Evolutionary conservation across 2,329 filamentous ascomycete species (phyloP).

Genomic region (Penicillium sp.): DNA sequence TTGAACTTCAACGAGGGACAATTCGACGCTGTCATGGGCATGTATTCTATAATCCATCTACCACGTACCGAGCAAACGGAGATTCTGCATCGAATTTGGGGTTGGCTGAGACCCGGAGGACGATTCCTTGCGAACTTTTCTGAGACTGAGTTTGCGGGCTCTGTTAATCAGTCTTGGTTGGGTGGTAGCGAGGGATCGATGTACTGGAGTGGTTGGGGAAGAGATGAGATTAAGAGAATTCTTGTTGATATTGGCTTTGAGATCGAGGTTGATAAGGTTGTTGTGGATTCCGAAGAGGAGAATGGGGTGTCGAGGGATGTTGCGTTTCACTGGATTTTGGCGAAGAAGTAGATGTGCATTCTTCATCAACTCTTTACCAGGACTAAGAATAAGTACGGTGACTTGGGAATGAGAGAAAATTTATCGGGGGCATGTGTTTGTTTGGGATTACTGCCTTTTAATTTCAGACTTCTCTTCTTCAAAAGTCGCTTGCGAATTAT

Average conservation of each 20-base stretch:
- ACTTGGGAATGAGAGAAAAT: too few relatives aligned
- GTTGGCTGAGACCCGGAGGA: slow-evolving; percentile 59
- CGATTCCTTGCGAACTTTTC: slow-evolving; percentile 55
- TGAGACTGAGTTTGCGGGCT: slow-evolving; percentile 24
- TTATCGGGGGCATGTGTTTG: too few relatives aligned
- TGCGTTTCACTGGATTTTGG: slow-evolving; percentile 26
- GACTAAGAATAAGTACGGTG: too few relatives aligned
- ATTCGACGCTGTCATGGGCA: slow-evolving; percentile 56
- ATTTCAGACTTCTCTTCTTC: too few relatives aligned
- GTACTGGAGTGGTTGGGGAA: slow-evolving; percentile 49
- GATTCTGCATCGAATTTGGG: slow-evolving; percentile 50
- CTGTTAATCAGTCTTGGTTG: slow-evolving; percentile 35
- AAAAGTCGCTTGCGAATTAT: too few relatives aligned
- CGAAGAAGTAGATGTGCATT: slow-evolving; percentile 9
- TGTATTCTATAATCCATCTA: slow-evolving; percentile 62
- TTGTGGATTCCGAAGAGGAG: slow-evolving; percentile 25
- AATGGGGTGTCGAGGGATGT: slow-evolving; percentile 15
- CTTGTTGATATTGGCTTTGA: slow-evolving; percentile 25
- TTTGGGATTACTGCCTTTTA: too few relatives aligned
- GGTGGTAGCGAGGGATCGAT: slow-evolving; percentile 36
- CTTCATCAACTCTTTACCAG: too few relatives aligned
- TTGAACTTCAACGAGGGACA: slow-evolving; percentile 38
- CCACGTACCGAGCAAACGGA: slow-evolving; percentile 55
- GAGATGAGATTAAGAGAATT: slow-evolving; percentile 35
- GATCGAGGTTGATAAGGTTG: slow-evolving; percentile 26